phyloP scores from a whole-genome alignment of 2,329 filamentous ascomycete genomes.

The Eutypella sp. region DNA sequence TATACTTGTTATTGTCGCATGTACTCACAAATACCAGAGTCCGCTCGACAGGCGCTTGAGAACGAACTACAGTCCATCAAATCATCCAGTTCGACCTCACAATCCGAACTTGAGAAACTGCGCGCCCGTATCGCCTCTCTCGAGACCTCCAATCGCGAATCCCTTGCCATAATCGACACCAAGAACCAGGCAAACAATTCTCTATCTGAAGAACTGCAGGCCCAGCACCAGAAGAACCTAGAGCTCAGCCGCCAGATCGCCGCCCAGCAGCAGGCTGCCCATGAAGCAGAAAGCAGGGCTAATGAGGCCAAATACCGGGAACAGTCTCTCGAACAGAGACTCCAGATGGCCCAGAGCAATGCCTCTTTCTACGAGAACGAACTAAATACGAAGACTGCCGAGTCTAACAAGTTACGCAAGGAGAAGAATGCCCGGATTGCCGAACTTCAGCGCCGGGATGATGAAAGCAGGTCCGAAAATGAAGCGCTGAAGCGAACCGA shows the following conservation, averaged over 20 bases:
- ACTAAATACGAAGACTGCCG: slow-evolving; percentile 81
- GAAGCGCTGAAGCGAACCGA: slow-evolving; percentile 77
- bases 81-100: slow-evolving; percentile 67
- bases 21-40: slow-evolving; percentile 53
- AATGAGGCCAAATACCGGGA: slow-evolving; percentile 85
- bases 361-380: slow-evolving; percentile 92
- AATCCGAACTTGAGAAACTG: slow-evolving; percentile 70
- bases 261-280: slow-evolving; percentile 74
- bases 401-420: slow-evolving; percentile 85
- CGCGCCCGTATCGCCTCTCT: slow-evolving; percentile 80
- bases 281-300: slow-evolving; percentile 73
- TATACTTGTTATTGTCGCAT: neutral
- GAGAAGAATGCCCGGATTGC: slow-evolving; percentile 89
- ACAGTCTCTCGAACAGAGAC: slow-evolving; percentile 82
- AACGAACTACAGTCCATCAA: slow-evolving; percentile 76
- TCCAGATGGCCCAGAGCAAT: slow-evolving; percentile 82
- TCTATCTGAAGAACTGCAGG: slow-evolving; percentile 78
- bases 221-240: slow-evolving; percentile 83
- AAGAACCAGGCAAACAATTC: slow-evolving; percentile 84
- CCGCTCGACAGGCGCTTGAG: slow-evolving; percentile 67
- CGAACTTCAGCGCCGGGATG: slow-evolving; percentile 81
- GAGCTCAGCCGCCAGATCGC: slow-evolving; percentile 80
- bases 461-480: slow-evolving; percentile 73
- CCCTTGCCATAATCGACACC: slow-evolving; percentile 79
- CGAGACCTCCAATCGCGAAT: slow-evolving; percentile 88